Evolutionary conservation across 2,329 filamentous ascomycete genomes (phyloP).

Genomic region (Alternaria sp.): DNA sequence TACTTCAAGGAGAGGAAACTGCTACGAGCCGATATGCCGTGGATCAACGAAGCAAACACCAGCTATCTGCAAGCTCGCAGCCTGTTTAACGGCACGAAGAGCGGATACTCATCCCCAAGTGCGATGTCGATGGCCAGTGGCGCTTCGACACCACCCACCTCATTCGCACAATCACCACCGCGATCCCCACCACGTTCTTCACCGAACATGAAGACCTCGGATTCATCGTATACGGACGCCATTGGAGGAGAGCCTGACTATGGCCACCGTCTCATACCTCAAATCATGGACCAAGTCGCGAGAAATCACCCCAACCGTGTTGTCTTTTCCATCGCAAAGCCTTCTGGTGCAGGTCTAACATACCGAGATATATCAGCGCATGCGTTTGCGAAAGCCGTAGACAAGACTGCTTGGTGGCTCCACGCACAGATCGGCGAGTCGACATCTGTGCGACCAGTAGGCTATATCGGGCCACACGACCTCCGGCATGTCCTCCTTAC

Average conservation of each 20-base stretch:
- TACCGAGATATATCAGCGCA: conserved; percentile 34
- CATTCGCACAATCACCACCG: background rate
- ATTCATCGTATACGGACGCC: background rate
- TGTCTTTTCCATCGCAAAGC: conserved; percentile 22
- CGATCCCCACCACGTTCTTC: background rate
- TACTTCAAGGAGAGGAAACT: conserved; percentile 27
- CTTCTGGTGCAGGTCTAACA: conserved; percentile 5
- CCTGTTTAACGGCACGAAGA: background rate
- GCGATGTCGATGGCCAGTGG: background rate
- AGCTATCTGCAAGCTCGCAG: conserved; percentile 9
- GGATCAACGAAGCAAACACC: conserved; percentile 1
- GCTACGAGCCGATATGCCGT: background rate
- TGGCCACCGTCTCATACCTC: conserved; percentile 29
- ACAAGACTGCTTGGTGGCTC: conserved; percentile 43
- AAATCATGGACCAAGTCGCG: conserved; percentile 30
- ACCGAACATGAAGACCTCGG: background rate
- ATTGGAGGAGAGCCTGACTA: background rate
- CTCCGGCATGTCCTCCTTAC: conserved; percentile 47
- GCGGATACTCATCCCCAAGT: conserved; percentile 14
- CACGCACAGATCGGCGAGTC: conserved; percentile 27
- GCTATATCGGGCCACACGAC: conserved; percentile 43
- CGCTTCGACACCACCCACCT: conserved; percentile 6
- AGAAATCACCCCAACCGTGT: conserved; percentile 22
- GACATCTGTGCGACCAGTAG: conserved; percentile 22
- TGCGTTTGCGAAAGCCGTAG: conserved; percentile 41